Evolutionary conservation across 257 asterid species (phyloP).

Genomic region (Craterostigma plantagineum): DNA sequence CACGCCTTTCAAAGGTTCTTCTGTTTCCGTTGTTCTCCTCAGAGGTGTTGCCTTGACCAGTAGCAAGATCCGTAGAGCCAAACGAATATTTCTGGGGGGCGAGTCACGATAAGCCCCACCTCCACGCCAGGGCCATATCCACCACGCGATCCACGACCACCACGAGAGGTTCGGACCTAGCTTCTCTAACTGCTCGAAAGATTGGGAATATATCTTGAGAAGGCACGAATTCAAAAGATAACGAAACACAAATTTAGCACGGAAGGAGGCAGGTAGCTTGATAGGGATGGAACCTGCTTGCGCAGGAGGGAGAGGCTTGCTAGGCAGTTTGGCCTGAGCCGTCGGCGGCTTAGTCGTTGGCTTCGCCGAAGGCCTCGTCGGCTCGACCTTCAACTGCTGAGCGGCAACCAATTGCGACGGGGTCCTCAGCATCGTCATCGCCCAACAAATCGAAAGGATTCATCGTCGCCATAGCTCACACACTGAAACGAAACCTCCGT

Average conservation of each 20-base stretch:
- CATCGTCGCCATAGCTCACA: conserved; percentile 45
- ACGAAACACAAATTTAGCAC: too few relatives aligned
- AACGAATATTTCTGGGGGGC: too few relatives aligned
- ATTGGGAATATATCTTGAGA: too few relatives aligned
- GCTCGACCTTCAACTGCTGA: conserved; percentile 18
- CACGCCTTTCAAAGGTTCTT: conserved; percentile 4
- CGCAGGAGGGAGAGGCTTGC: conserved; percentile 63
- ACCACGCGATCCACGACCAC: too few relatives aligned
- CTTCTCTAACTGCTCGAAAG: conserved; percentile 31
- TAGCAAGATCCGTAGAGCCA: too few relatives aligned
- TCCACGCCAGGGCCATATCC: too few relatives aligned
- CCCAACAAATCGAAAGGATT: conserved; percentile 87
- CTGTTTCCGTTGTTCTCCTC: too few relatives aligned
- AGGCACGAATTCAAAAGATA: too few relatives aligned
- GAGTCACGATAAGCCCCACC: too few relatives aligned
- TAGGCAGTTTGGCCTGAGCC: conserved; percentile 37
- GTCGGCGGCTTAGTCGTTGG: conserved; percentile 20
- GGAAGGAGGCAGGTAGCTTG: too few relatives aligned
- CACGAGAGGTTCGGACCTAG: conserved; percentile 33
- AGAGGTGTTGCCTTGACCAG: too few relatives aligned
- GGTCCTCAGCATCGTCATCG: conserved; percentile 56
- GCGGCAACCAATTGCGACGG: conserved; percentile 45
- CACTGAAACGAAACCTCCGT: conserved; percentile 14
- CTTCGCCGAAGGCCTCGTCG: conserved; percentile 27
- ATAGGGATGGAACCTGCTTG: conserved; percentile 34